Evolutionary conservation across 768 basidiomycete genomes (phyloP).

Genomic region (Lactarius hengduanensis): DNA sequence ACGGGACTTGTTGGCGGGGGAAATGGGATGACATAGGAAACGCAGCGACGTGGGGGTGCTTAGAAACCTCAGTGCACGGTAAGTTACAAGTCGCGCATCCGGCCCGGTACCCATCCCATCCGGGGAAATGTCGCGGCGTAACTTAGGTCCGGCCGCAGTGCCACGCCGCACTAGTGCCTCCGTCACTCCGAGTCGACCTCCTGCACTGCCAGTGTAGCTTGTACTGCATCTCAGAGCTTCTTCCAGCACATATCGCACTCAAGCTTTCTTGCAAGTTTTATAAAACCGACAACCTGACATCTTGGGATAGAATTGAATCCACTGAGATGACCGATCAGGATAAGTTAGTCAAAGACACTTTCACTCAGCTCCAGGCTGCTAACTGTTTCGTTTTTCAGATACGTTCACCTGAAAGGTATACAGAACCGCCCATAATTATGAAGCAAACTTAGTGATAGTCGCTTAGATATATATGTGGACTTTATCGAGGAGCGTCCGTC

Average conservation of each 20-base stretch:
- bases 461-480: not conserved
- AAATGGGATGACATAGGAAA: slow-evolving; percentile 85
- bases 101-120: too few relatives aligned
- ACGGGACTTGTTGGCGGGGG: slow-evolving; percentile 55
- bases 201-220: too few relatives aligned
- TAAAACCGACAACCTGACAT: not conserved
- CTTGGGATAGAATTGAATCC: not conserved
- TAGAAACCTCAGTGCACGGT: not conserved
- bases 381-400: not conserved
- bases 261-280: too few relatives aligned
- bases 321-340: not conserved
- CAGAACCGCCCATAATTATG: not conserved
- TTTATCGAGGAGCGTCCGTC: not conserved
- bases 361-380: not conserved
- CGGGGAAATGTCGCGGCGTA: too few relatives aligned
- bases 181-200: too few relatives aligned
- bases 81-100: too few relatives aligned
- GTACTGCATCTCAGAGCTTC: too few relatives aligned
- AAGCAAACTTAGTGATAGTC: not conserved
- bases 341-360: not conserved
- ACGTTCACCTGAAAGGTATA: not conserved
- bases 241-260: too few relatives aligned
- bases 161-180: too few relatives aligned
- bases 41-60: slow-evolving; percentile 56
- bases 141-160: too few relatives aligned